Conservation (phyloP, 129 eudicot genomes). For the Flaveria brownii region DNA sequence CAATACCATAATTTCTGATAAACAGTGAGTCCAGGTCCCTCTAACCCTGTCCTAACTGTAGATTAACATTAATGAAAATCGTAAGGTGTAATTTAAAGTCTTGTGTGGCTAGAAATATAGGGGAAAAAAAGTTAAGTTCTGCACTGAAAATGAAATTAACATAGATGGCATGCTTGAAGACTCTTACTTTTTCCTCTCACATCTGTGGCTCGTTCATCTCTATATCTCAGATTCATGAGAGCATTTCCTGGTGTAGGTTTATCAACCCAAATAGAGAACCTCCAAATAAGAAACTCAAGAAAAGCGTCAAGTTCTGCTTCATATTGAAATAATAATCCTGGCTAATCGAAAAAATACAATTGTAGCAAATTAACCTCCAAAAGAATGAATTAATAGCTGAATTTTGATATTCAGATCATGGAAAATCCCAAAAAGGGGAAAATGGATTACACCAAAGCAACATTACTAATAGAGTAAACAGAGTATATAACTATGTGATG, state of each 20-base stretch:
- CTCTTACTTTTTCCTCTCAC: conserved; percentile 73
- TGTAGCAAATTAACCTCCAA: conserved; percentile 42
- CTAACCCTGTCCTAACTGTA: conserved; percentile 87
- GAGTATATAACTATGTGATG: conserved; percentile 17
- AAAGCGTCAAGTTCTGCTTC: conserved; percentile 98
- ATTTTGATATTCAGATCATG: too few species aligned
- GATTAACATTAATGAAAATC: conserved; percentile 19
- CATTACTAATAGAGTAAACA: not conserved
- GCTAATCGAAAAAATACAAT: conserved; percentile 75
- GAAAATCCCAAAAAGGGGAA: too few species aligned
- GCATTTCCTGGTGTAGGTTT: conserved; percentile 99
- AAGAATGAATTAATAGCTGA: conserved; percentile 9
- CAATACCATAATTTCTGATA: conserved; percentile 93
- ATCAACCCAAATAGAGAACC: conserved; percentile 99
- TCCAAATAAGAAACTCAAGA: conserved; percentile 96
- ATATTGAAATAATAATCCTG: conserved; percentile 95
- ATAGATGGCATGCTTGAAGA: conserved; percentile 15
- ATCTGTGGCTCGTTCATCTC: conserved; percentile 89
- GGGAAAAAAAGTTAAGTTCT: not conserved
- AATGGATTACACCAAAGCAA: too few species aligned
- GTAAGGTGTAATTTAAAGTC: not conserved
- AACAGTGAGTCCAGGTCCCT: conserved; percentile 95
- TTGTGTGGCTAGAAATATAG: not conserved
- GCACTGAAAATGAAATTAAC: not conserved
- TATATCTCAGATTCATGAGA: conserved; percentile 91